Percentiles rank a stretch among this genome's conserved stretches.
Conservation (phyloP, 768 basidiomycete species). For the Stropharia rugosoannulata region DNA sequence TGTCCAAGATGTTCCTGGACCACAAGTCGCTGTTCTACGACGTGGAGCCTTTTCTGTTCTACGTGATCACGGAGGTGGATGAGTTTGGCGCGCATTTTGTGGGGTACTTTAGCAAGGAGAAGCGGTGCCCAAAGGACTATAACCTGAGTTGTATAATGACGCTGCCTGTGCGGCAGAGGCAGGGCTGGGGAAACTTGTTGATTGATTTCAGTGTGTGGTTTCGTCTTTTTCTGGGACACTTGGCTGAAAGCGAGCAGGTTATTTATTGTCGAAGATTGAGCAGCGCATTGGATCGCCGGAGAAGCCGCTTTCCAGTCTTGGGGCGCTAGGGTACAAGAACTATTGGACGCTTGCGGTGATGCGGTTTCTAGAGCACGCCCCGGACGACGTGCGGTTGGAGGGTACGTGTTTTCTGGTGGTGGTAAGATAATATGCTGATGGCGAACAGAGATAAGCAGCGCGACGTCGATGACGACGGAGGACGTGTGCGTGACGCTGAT, state of each 20-base stretch:
- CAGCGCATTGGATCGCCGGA: constrained; percentile 89
- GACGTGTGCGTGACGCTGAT: constrained; percentile 78
- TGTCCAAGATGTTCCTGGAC: constrained; percentile 99
- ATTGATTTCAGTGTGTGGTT: constrained; percentile 92
- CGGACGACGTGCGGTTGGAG: constrained; percentile 68
- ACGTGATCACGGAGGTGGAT: constrained; percentile 93
- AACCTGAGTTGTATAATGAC: constrained; percentile 99
- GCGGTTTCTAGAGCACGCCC: constrained; percentile 63
- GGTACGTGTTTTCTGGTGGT: constrained; percentile 43
- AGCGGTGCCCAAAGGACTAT: constrained; percentile 91
- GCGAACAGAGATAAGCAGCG: constrained; percentile 72
- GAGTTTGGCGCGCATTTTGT: constrained; percentile 91
- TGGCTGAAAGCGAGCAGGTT: constrained; percentile 57
- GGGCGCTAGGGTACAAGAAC: constrained; percentile 90
- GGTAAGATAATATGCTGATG: background rate
- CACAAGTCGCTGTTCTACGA: constrained; percentile 99
- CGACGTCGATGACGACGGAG: constrained; percentile 89
- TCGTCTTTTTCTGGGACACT: background rate
- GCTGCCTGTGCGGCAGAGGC: constrained; percentile 87
- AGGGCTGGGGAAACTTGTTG: constrained; percentile 95
- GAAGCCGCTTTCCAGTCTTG: constrained; percentile 91
- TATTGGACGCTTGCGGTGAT: constrained; percentile 93
- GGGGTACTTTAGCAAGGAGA: constrained; percentile 99
- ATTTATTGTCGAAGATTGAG: constrained; percentile 94
- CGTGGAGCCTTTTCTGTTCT: constrained; percentile 98